Conservation (phyloP, 192 early-diverging fungal species). For the Jimgerdemannia lactiflua region DNA sequence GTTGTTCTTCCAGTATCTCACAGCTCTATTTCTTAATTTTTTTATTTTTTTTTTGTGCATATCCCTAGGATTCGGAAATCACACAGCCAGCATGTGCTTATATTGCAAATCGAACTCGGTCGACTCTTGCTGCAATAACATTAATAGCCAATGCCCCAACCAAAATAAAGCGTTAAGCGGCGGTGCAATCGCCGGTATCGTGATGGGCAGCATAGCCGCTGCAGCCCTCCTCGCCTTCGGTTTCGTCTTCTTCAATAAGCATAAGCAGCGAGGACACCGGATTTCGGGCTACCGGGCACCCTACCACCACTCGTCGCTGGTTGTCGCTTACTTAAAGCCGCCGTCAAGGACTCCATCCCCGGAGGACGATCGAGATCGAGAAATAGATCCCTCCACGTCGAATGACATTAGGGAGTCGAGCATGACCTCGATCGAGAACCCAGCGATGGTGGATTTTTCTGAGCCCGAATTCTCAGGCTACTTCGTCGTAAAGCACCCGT, state of each 20-base stretch:
- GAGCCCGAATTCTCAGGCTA: constrained; percentile 21
- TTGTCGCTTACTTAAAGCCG: background rate
- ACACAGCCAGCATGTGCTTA: constrained; percentile 9
- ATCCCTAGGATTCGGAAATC: constrained; percentile 19
- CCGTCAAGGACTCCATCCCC: background rate
- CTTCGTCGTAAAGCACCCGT: constrained; percentile 41
- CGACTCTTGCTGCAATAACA: constrained; percentile 21
- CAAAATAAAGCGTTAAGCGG: too few relatives aligned
- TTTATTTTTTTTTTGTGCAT: background rate
- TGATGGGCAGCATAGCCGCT: constrained; percentile 17
- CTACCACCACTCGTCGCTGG: background rate
- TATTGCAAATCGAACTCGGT: constrained; percentile 15
- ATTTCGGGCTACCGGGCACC: background rate
- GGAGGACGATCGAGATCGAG: background rate
- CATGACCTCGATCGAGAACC: background rate
- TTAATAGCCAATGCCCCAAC: constrained; percentile 2
- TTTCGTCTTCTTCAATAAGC: background rate
- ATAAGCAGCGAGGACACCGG: background rate
- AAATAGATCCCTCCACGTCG: background rate
- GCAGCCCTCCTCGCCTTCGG: background rate
- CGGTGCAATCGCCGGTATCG: constrained; percentile 27
- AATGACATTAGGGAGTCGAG: background rate
- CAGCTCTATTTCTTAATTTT: background rate
- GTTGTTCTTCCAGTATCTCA: too few relatives aligned
- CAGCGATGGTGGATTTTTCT: too few relatives aligned